Evolutionary conservation across 306 rosid genomes (phyloP), one percentile per base, ranked within the genome.

Genomic region (Vicia villosa): DNA sequence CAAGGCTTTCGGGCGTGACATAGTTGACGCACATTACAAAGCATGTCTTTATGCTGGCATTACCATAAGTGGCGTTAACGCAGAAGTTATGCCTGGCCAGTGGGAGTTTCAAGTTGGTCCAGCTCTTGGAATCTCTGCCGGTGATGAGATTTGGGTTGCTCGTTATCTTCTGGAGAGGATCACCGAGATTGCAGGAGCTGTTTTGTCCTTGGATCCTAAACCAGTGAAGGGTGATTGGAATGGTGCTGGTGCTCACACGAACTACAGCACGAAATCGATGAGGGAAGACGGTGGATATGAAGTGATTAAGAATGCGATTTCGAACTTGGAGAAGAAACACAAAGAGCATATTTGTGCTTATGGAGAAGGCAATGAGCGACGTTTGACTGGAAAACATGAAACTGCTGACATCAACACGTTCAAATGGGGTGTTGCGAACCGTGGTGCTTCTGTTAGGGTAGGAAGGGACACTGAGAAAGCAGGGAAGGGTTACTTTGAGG

Each of bases 21-120:
- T 93, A n/a, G 96, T 88, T 6, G 85, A 93, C 4, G 17, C 98
- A 5, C 96, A 93, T 74, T 93, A 93, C 86, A 93, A 93, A 83
- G 96, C 96, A 4, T 90, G 98, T 66, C 54, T 93, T 6, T 88
- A 85, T 61, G 97, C 98, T 0, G 98, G 98, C 47, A 67, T 93
- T 73, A 89, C 85, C 84, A 88, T 92, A 24, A 80, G 98, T 70
- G 98, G 98, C 3, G 82, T 90, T 63, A 92, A 92, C 10, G 98
- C 87, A 32, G 98, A 93, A 88, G 98, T 93, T 50, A 90, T 93
- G 98, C 98, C 98, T 0, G 96, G 97, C 11, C 98, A 93, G 96
- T 93, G 98, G 98, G 98, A 93, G 52, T 93, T 85, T 62, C 98
- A 93, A 93, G 98, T 93, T 77, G 98, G 98, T 70, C 98, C 98